Evolutionary conservation across 2,329 filamentous ascomycete species (phyloP), one percentile per base, ranked within the genome.

Genomic region (Penicillium sp.): DNA sequence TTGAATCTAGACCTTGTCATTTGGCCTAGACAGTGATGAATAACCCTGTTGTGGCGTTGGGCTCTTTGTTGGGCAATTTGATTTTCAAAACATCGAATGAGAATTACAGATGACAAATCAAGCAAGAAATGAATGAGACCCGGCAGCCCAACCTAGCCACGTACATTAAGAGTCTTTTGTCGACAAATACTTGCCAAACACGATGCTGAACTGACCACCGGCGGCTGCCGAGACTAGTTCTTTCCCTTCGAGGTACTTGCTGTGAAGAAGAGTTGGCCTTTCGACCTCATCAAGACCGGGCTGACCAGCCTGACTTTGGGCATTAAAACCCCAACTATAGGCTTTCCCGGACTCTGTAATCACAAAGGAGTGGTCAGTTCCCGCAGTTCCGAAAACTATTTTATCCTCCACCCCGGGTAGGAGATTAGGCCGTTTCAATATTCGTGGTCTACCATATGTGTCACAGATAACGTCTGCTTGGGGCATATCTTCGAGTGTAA

Each of bases 291-390:
- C 51, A 37, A 46, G n/a, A 39, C 42, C 51, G 14, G 43, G 29
- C 51, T 53, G 51, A 26, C 51, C 51, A 26, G 51, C 42, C 35
- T 53, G 51, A 16, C 51, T 39, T 37, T 53, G 51, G 19, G 51
- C n/a, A 39, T 53, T 53, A n/a, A 53, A 53, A 3, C 51, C 51
- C 51, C 51, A 47, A n/a, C 51, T 53, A 53, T 53, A 53, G 11
- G 42, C 51, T 21, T 37, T 37, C 19, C 51, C 51, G 2, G 43
- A 53, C 29, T 47, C 27, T 24, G 51, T 53, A 19, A 53, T 47
- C 9, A 53, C 43, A 47, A 53, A 53, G 21, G 51, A 47, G 29
- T 53, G 51, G 27, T 53, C 51, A 19, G 27, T 47, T 19, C 51
- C 51, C 8, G 43, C 51, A 35, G 51, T 39, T n/a, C 42, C 51